Conservation (phyloP, 345 rosid species). For the Hypericum perforatum region DNA sequence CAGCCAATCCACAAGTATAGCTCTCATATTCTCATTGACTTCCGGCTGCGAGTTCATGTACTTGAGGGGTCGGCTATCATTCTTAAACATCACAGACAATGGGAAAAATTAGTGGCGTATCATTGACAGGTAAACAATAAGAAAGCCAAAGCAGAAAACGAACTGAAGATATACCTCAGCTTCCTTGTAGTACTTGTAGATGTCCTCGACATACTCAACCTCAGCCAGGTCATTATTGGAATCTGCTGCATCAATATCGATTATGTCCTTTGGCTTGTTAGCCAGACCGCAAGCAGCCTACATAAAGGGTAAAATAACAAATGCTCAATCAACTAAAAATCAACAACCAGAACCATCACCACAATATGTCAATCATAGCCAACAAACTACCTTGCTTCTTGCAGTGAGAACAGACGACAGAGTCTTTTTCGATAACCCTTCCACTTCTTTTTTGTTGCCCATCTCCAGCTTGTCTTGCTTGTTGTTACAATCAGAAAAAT, state of each 20-base stretch:
- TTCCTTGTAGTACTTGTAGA: conserved; percentile 71
- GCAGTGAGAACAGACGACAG: conserved; percentile 67
- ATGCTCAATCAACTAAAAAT: neutral
- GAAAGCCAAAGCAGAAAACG: too few relatives aligned
- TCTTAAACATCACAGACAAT: conserved; percentile 14
- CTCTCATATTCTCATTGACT: conserved; percentile 76
- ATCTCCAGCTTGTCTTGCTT: conserved; percentile 23
- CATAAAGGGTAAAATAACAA: neutral
- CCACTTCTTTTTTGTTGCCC: conserved; percentile 21
- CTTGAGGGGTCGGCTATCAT: conserved; percentile 53
- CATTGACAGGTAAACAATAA: too few relatives aligned
- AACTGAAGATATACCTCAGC: conserved; percentile 24
- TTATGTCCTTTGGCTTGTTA: conserved; percentile 29
- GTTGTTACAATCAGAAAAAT: neutral
- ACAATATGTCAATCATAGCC: neutral
- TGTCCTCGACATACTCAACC: conserved; percentile 82
- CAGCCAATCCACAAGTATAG: conserved; percentile 84
- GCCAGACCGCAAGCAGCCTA: conserved; percentile 61
- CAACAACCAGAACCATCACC: too few relatives aligned
- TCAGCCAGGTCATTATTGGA: conserved; percentile 62
- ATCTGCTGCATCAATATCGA: conserved; percentile 73
- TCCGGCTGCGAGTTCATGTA: conserved; percentile 73
- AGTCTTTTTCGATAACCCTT: conserved; percentile 39
- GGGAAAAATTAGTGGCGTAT: too few relatives aligned
- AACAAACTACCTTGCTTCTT: conserved; percentile 63